A percentile compares a stretch with the other conserved stretches of the same genome.
Conservation (phyloP, 306 rosid species). For the Vigna unguiculata region DNA sequence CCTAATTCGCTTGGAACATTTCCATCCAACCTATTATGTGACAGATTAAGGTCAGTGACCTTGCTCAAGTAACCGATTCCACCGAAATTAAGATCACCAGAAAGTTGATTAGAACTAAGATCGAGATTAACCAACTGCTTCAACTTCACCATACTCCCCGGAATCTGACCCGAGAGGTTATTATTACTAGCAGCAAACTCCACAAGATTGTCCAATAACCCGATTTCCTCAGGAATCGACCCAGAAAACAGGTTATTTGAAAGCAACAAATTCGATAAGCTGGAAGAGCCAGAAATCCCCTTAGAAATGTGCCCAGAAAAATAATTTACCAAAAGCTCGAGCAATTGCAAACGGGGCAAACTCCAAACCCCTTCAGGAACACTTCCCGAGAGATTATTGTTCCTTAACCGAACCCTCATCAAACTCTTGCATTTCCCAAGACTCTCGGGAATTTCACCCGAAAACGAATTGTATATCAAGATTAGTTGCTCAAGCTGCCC, state of each 20-base stretch:
- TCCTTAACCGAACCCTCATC: conserved; percentile 61
- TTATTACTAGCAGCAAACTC: conserved; percentile 53
- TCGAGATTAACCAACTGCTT: conserved; percentile 60
- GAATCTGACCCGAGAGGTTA: conserved; percentile 56
- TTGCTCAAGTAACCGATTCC: conserved; percentile 50
- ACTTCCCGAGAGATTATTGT: conserved; percentile 62
- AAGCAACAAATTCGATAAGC: conserved; percentile 55
- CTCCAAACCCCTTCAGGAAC: conserved; percentile 73
- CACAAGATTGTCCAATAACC: conserved; percentile 51
- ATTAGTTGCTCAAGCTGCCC: conserved; percentile 52
- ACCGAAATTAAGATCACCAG: conserved; percentile 52
- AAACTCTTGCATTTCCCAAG: conserved; percentile 61
- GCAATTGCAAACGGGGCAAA: conserved; percentile 55
- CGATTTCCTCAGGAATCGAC: conserved; percentile 62
- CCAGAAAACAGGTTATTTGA: conserved; percentile 64
- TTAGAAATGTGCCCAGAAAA: conserved; percentile 63
- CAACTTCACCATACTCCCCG: conserved; percentile 53
- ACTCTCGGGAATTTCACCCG: conserved; percentile 59
- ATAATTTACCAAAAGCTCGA: conserved; percentile 62
- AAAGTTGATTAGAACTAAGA: conserved; percentile 60
- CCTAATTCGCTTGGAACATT: conserved; percentile 68
- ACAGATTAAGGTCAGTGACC: conserved; percentile 63
- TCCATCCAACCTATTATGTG: conserved; percentile 60
- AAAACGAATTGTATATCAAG: conserved; percentile 63
- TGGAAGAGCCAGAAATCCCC: conserved; percentile 55